Base-by-base conservation (phyloP, 208 protist genomes). In the Crithidia expoeki region DNA sequence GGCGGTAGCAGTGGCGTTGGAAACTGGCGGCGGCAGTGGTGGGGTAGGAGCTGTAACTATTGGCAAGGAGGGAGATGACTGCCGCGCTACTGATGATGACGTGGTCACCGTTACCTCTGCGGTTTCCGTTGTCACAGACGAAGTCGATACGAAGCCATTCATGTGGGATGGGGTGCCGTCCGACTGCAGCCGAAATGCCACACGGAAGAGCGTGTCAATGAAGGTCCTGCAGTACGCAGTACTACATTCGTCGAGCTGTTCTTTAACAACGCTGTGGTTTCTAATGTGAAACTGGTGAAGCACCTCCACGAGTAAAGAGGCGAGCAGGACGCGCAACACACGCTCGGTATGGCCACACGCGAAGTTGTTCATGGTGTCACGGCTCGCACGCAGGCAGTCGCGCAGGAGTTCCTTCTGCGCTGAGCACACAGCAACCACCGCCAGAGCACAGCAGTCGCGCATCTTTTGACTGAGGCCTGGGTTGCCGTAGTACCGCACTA, bases 201-300 rank as follows among this genome's bases (percentile, higher is more conserved):
- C 51, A 5, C 63, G 44, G 16, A 70, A 71, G 4, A 76, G 49
- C 4, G 33, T 42, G 44, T 76, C 46, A 0, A 76, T 85, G 44
- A 85, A 44, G 5, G 70, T 61, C 23, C 50, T 28, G 28, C 63
- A 71, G 30, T 76, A 72, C 55, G 42, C 60, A 44, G 56, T 47
- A 59, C 52, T 70, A 27, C 67, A 65, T 28, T 38, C 59, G 27
- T 42, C 53, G 38, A 61, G 23, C 14, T 49, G 65, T 4, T 49
- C 63, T 50, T 71, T 52, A 17, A 32, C 40, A 4, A 53, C 46
- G 34, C 40, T 55, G 23, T 68, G 71, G 16, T 38, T 28, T 46
- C 68, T 57, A n/a, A 88, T 68, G 56, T 72, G 73, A 25, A 73
- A 64, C 47, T 50, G 79, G 50, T 67, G 82, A 17, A 73, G 65